Percentiles rank a stretch among this genome's conserved stretches.
phyloP scores from a whole-genome alignment of 345 rosid genomes.

The Populus deltoides region DNA sequence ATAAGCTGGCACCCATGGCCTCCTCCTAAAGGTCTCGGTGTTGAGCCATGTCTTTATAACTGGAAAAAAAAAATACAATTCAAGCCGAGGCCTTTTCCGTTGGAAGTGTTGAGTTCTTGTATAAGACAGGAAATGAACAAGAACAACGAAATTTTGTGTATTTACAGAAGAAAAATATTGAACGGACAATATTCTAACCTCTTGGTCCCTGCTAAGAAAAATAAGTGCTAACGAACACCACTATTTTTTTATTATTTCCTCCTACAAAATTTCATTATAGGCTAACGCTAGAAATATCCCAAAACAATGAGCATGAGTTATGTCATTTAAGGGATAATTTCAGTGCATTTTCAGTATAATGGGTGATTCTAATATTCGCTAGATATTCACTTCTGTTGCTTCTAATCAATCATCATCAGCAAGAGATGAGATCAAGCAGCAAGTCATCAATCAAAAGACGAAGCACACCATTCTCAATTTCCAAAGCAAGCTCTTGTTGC shows the following conservation, averaged over 20 bases:
- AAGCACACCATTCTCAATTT: slow-evolving; percentile 29
- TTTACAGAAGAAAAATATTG: not conserved
- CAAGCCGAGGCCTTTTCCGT: not conserved
- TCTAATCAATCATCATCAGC: not conserved
- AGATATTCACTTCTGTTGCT: not conserved
- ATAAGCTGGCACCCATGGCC: not conserved
- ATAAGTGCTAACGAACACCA: not conserved
- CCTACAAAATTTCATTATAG: not conserved
- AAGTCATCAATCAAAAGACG: slow-evolving; percentile 39
- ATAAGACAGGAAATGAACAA: too few relatives aligned
- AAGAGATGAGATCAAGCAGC: slow-evolving; percentile 15
- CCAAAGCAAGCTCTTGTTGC: slow-evolving; percentile 29
- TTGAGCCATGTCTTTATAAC: not conserved
- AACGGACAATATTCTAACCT: not conserved
- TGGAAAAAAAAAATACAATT: too few relatives aligned
- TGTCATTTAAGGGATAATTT: not conserved
- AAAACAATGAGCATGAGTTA: not conserved
- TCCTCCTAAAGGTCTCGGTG: not conserved
- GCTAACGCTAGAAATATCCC: not conserved
- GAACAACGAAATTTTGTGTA: not conserved
- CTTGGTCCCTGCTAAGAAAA: not conserved
- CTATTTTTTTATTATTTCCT: not conserved
- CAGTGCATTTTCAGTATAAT: not conserved
- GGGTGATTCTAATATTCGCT: not conserved
- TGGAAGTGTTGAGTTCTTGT: not conserved